Evolutionary conservation across 1,284 basidiomycete species (phyloP).

Genomic region (Pseudozyma tsukubaensis): DNA sequence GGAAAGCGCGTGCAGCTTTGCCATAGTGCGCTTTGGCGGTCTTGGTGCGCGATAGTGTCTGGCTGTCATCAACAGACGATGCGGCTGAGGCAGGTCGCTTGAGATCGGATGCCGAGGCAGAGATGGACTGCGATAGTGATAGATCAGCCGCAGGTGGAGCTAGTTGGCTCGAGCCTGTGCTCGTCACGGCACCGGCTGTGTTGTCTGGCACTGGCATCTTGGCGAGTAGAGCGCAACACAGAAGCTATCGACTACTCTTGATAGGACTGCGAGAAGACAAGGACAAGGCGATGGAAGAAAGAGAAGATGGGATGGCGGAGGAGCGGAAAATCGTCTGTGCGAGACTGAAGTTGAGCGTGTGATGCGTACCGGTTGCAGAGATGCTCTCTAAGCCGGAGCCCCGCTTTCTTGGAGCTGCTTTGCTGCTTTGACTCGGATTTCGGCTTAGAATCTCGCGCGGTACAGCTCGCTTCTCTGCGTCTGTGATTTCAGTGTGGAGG

Average conservation of each 20-base stretch:
- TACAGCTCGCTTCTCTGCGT: not conserved
- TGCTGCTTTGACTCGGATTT: not conserved
- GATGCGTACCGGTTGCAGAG: conserved; percentile 18
- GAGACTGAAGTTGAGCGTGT: conserved; percentile 4
- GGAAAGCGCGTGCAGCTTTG: conserved; percentile 50
- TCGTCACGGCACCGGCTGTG: conserved; percentile 7
- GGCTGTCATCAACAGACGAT: conserved; percentile 28
- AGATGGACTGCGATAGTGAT: conserved; percentile 44
- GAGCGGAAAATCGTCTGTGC: conserved; percentile 17
- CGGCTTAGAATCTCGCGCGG: conserved; percentile 24
- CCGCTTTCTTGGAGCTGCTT: not conserved
- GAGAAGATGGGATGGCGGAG: not conserved
- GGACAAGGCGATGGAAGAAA: not conserved
- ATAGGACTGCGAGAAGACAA: too few relatives aligned
- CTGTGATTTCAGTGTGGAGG: conserved; percentile 7
- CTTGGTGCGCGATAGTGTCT: conserved; percentile 36
- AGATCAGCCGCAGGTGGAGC: conserved; percentile 12
- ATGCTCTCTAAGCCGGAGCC: conserved; percentile 24
- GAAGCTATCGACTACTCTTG: not conserved
- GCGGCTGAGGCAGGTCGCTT: conserved; percentile 42
- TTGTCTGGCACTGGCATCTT: conserved; percentile 33
- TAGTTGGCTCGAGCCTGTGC: conserved; percentile 5
- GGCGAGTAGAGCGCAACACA: too few relatives aligned
- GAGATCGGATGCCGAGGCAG: conserved; percentile 40
- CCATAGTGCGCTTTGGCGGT: conserved; percentile 38